Base-by-base conservation (phyloP, 2,329 filamentous ascomycete genomes). In the Gaeumannomyces sp. region DNA sequence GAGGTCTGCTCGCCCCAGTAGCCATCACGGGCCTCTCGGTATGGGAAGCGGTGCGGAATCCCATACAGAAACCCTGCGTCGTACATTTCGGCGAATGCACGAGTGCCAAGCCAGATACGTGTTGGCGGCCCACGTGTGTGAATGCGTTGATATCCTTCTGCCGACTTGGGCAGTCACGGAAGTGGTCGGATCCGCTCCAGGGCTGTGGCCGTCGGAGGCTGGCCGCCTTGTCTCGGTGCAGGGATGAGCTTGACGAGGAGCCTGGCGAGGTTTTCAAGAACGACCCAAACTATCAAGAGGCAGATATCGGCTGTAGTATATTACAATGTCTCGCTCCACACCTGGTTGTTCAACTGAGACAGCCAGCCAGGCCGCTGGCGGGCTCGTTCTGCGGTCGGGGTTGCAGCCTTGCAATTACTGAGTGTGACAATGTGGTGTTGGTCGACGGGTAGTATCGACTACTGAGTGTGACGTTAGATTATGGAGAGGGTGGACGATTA, bases 1-100 rank as follows among this genome's bases (percentile, higher is more conserved):
- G 75, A 75, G 1, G 75, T 77, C 59, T 76, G 74, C 22, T 73
- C 69, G 28, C 75, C 75, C 76, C 76, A 77, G 67, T 75, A 70
- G 62, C 76, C 76, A 59, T 76, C 70, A 19, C 76, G 73, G 66
- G 71, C 67, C 65, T 74, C 70, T 65, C 76, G 72, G 69, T 77
- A 77, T 11, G 76, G 74, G 29, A 76, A 50, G 28, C 56, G 29
- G 16, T 45, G 31, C 11, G 62, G 62, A 11, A 64, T 45, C 11
- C 56, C 62, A 29, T 67, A 61, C 70, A 72, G n/a, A 67, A 70
- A 58, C 45, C 45, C 45, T 2, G 45, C 45, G 22, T 53, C 45
- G 22, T 53, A 53, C 45, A 53, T 53, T 53, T 53, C n/a, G 45
- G 10, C 45, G 45, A 6, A 11, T 53, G 45, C 22, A 53, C 22